Base-by-base conservation (phyloP, 306 rosid species). In the Quercus mongolica region DNA sequence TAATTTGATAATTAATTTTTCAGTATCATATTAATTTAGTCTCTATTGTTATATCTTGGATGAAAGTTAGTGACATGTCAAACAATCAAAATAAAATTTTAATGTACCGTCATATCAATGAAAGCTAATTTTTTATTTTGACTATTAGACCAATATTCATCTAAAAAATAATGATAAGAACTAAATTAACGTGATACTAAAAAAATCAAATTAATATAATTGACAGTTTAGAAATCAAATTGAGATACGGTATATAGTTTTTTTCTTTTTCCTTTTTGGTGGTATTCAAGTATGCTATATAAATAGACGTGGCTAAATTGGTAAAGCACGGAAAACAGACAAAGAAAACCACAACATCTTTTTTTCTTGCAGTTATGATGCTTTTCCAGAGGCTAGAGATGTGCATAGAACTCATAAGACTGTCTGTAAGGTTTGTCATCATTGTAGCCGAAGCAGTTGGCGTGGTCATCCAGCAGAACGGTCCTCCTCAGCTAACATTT, bases 351-450 rank as follows among this genome's bases (percentile, higher is more conserved):
- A 11, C 4, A 21, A 18, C 18, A 31, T 30, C 64, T 23, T 9
- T 58, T 30, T 31, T 15, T 31, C 3, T 30, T 2, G 23, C 11
- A 74, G 59, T 15, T 31, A 90, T 89, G 97, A 87, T 89, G 90
- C 64, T 92, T 46, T 46, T 46, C 30, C 88, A 85, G 69, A 88
- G 94, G 80, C 23, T 91, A 4, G 94, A 88, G 78, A 26, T 89
- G 21, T 94, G 97, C 82, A 41, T 91, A 19, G 69, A 80, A 58
- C 76, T 92, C 28, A 75, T 94, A n/a, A 84, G 80, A 74, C 64
- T 88, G 90, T 97, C 97, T 54, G 76, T 94, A 52, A 80, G 88
- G 12, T 91, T 94, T 59, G 94, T 92, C 58, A 75, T 94, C 35
- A 71, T 85, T 19, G 90, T 94, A 1, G 97, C 97, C 0, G 91